Conservation (phyloP, 2,329 filamentous ascomycete species). For the Penicillium fuscoglaucum region DNA sequence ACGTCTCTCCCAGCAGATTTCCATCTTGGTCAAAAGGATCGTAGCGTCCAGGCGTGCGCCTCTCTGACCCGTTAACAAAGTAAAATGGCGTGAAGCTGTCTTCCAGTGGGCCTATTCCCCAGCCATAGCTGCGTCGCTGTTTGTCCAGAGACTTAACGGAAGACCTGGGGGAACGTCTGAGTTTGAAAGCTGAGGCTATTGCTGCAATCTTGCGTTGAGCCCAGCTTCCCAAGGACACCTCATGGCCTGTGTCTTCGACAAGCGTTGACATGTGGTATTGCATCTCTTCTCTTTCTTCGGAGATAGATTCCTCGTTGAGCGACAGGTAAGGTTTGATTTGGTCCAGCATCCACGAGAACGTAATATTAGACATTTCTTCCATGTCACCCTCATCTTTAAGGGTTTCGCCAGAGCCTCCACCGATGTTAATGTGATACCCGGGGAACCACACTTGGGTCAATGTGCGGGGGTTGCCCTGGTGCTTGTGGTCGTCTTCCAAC, state of each 20-base stretch:
- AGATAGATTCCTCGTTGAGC: slow-evolving; percentile 11
- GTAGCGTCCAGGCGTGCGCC: slow-evolving; percentile 19
- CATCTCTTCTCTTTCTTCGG: slow-evolving; percentile 10
- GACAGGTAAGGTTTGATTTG: slow-evolving; percentile 22
- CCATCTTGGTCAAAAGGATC: slow-evolving; percentile 3
- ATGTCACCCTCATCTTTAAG: slow-evolving; percentile 23
- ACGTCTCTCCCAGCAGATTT: slow-evolving; percentile 15
- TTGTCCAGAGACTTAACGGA: not conserved
- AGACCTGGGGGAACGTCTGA: not conserved
- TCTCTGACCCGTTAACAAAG: slow-evolving; percentile 17
- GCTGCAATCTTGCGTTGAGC: not conserved
- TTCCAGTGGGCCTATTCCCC: slow-evolving; percentile 17
- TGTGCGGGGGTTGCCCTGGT: slow-evolving; percentile 20
- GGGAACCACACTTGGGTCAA: slow-evolving; percentile 59
- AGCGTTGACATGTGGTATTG: slow-evolving; percentile 7
- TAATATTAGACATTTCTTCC: slow-evolving; percentile 28
- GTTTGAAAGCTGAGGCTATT: not conserved
- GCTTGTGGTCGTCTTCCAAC: slow-evolving; percentile 14
- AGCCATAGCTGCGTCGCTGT: slow-evolving; percentile 10
- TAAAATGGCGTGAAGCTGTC: slow-evolving; percentile 19
- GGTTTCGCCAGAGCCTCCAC: slow-evolving; percentile 46
- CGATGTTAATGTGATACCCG: slow-evolving; percentile 54
- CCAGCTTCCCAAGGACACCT: slow-evolving; percentile 8
- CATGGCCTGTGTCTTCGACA: not conserved
- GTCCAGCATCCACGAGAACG: slow-evolving; percentile 27